Conservation (phyloP, 352 stramenopile genomes). For the Phytophthora melonis region DNA sequence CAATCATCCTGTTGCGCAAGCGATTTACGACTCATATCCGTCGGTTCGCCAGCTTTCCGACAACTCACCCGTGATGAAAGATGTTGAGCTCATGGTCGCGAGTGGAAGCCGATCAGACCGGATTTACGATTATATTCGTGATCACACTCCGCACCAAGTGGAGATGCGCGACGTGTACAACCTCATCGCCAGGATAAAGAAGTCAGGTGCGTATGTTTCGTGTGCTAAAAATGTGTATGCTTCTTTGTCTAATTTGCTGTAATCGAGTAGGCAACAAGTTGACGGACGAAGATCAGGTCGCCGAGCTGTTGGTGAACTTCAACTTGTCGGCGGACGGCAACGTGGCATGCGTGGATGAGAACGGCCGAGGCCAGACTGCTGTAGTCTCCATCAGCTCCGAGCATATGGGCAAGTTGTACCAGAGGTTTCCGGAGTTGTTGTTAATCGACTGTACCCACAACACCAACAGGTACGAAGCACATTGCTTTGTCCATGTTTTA, state of each 20-base stretch:
- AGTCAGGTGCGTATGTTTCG: not conserved
- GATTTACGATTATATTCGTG: constrained; percentile 19
- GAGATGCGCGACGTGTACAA: constrained; percentile 18
- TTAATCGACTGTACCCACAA: constrained; percentile 27
- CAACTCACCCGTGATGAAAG: not conserved
- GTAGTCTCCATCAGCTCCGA: constrained; percentile 9
- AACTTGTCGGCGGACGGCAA: not conserved
- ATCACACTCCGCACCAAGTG: not conserved
- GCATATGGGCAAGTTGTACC: constrained; percentile 12
- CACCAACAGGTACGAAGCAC: constrained; percentile 17
- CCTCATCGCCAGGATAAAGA: constrained; percentile 14
- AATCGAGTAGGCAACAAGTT: not conserved
- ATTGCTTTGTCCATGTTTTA: constrained; percentile 9
- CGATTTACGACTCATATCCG: constrained; percentile 3
- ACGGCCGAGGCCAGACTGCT: not conserved
- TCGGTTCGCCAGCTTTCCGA: not conserved
- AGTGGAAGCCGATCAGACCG: constrained; percentile 32
- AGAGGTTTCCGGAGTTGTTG: constrained; percentile 10
- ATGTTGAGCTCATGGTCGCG: constrained; percentile 8
- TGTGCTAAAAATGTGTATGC: not conserved
- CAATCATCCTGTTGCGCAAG: not conserved
- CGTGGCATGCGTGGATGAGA: constrained; percentile 3
- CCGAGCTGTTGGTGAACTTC: constrained; percentile 13
- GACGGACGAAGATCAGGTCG: constrained; percentile 14
- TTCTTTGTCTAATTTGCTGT: not conserved